phyloP scores from a whole-genome alignment of 2,329 filamentous ascomycete genomes.

The Aspergillus quadricinctus region DNA sequence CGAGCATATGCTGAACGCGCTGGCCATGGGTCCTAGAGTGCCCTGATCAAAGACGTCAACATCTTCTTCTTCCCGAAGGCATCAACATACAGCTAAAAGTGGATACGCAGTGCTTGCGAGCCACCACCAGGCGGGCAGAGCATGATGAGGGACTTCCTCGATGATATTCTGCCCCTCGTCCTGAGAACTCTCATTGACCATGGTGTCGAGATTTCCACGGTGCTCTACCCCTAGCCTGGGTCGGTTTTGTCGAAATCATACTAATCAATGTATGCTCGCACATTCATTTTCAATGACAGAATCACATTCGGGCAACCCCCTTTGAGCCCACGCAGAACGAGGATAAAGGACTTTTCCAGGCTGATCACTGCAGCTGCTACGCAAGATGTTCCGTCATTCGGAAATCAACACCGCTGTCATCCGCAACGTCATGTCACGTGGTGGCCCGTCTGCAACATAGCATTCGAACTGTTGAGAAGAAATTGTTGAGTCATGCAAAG shows the following conservation, averaged over 20 bases:
- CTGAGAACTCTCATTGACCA: not conserved
- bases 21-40: conserved; percentile 54
- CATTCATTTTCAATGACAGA: not conserved
- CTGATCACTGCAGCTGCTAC: not conserved
- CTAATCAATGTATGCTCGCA: not conserved
- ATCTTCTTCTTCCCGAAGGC: not conserved
- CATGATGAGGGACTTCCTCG: conserved; percentile 7
- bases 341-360: no score
- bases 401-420: not conserved
- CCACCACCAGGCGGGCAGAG: conserved; percentile 50
- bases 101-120: conserved; percentile 57
- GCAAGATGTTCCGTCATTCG: not conserved
- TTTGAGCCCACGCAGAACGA: not conserved
- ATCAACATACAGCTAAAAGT: conserved; percentile 47
- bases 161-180: not conserved
- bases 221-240: not conserved
- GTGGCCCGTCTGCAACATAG: not conserved
- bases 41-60: conserved; percentile 20
- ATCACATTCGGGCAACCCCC: not conserved
- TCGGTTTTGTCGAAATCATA: not conserved
- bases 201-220: not conserved
- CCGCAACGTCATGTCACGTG: not conserved
- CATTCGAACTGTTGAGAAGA: no score
- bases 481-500: not conserved
- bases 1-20: conserved; percentile 53